A percentile compares a stretch with the other conserved stretches of the same genome.
Evolutionary conservation across 202 grass and related monocot species (phyloP).

Genomic region (Schoenoplectus tabernaemontani): DNA sequence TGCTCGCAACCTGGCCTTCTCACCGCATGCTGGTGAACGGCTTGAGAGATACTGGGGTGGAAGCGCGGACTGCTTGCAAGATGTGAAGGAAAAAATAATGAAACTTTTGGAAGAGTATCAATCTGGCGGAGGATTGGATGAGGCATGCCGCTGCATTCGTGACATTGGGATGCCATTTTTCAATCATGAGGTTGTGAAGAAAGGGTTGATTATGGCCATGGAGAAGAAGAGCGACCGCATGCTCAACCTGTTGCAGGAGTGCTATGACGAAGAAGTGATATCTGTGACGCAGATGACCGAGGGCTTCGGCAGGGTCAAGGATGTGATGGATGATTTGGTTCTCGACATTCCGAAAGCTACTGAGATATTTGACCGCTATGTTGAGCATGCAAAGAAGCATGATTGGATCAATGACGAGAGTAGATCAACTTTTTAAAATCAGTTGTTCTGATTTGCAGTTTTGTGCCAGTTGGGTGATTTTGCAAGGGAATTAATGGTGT

Average conservation of each 20-base stretch:
- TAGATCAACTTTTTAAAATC: not conserved
- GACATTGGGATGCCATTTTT: constrained; percentile 80
- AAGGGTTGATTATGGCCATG: constrained; percentile 58
- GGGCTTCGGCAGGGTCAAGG: constrained; percentile 53
- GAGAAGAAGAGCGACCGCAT: constrained; percentile 56
- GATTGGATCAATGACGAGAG: constrained; percentile 36
- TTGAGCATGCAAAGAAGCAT: constrained; percentile 49
- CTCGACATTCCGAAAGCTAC: constrained; percentile 62
- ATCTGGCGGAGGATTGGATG: constrained; percentile 41
- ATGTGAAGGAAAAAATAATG: constrained; percentile 60
- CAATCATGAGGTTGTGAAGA: constrained; percentile 84
- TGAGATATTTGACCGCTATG: constrained; percentile 36
- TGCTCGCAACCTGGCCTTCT: constrained; percentile 37
- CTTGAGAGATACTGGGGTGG: constrained; percentile 77
- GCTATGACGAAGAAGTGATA: constrained; percentile 52
- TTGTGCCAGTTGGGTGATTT: not conserved
- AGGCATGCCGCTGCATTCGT: constrained; percentile 62
- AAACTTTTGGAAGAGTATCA: constrained; percentile 75
- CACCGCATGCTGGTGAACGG: constrained; percentile 55
- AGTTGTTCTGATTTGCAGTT: not conserved
- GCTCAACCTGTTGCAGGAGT: constrained; percentile 49
- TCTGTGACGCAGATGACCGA: constrained; percentile 65
- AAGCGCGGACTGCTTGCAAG: constrained; percentile 44
- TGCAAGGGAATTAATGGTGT: not conserved
- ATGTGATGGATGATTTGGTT: constrained; percentile 57